Conservation (phyloP, 257 asterid genomes). For the Salvia splendens region DNA sequence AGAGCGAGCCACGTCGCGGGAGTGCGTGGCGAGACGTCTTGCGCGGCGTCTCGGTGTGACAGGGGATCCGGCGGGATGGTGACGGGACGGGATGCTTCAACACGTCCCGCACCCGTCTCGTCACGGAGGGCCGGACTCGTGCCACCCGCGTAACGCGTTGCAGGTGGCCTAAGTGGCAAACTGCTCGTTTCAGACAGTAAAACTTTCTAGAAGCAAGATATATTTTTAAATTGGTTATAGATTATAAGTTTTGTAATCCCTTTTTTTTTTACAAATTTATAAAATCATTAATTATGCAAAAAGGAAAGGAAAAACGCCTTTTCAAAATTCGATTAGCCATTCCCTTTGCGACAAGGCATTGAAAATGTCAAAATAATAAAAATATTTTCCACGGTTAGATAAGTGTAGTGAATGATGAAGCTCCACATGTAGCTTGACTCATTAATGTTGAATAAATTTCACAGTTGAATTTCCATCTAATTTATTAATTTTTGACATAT, state of each 20-base stretch:
- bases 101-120: too few relatives aligned
- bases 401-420: slow-evolving; percentile 6
- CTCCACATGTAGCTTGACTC: slow-evolving; percentile 19
- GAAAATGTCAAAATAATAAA: slow-evolving; percentile 9
- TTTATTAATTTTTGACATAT: not conserved
- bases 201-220: not conserved
- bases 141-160: too few relatives aligned
- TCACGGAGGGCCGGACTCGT: too few relatives aligned
- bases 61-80: too few relatives aligned
- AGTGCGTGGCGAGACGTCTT: too few relatives aligned
- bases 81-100: too few relatives aligned
- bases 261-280: too few relatives aligned
- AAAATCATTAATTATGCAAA: not conserved
- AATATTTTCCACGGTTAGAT: slow-evolving; percentile 18
- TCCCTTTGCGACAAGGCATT: not conserved
- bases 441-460: slow-evolving; percentile 25
- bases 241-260: not conserved
- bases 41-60: too few relatives aligned
- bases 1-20: too few relatives aligned
- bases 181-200: not conserved
- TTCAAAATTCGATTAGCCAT: slow-evolving; percentile 21
- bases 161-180: too few relatives aligned
- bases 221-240: too few relatives aligned
- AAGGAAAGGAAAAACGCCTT: slow-evolving; percentile 1
- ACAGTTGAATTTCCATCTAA: slow-evolving; percentile 22